A percentile compares a stretch with the other conserved stretches of the same genome.
These are phyloP conservation scores for Kingdonia uniflora DNA, from an alignment of 164 flowering plant species.

Conservation along the genomic window DNA sequence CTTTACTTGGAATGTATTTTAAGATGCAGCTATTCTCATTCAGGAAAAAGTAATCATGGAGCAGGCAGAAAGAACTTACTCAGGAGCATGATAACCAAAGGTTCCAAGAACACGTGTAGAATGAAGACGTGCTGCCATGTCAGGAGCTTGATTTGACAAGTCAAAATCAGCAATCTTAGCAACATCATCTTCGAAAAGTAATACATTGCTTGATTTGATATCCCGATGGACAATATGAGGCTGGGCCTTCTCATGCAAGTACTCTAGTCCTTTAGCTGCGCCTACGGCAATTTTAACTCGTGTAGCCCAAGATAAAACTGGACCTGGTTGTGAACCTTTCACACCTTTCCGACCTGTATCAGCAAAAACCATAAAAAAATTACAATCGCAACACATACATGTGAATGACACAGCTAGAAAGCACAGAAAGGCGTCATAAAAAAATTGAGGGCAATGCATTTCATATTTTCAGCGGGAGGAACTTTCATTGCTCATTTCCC, in stretches of 20 bases:
- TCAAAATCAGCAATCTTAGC: slow-evolving; percentile 89
- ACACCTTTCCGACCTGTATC: slow-evolving; percentile 75
- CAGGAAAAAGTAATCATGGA: slow-evolving; percentile 3
- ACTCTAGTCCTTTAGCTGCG: slow-evolving; percentile 94
- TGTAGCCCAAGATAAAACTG: slow-evolving; percentile 71
- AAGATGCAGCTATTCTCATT: no score
- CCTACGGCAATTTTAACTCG: slow-evolving; percentile 87
- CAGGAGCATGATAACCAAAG: slow-evolving; percentile 94
- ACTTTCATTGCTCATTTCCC: no score
- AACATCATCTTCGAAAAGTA: slow-evolving; percentile 74
- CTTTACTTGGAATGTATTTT: no score
- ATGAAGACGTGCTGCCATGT: slow-evolving; percentile 86
- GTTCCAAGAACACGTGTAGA: slow-evolving; percentile 95
- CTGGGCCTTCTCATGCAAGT: slow-evolving; percentile 72
- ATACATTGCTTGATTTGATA: slow-evolving; percentile 77
- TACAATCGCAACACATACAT: not conserved
- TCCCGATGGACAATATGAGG: slow-evolving; percentile 83
- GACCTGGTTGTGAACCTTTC: slow-evolving; percentile 87
- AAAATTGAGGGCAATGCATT: no score
- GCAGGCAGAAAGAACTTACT: no score
- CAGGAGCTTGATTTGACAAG: slow-evolving; percentile 89
- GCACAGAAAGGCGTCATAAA: no score
- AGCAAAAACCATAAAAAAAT: not conserved
- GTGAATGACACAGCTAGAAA: no score
- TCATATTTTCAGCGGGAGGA: no score